These are phyloP conservation scores for Periconia sp. DNA, from an alignment of 2,329 filamentous ascomycete species.

Conservation along the genomic window DNA sequence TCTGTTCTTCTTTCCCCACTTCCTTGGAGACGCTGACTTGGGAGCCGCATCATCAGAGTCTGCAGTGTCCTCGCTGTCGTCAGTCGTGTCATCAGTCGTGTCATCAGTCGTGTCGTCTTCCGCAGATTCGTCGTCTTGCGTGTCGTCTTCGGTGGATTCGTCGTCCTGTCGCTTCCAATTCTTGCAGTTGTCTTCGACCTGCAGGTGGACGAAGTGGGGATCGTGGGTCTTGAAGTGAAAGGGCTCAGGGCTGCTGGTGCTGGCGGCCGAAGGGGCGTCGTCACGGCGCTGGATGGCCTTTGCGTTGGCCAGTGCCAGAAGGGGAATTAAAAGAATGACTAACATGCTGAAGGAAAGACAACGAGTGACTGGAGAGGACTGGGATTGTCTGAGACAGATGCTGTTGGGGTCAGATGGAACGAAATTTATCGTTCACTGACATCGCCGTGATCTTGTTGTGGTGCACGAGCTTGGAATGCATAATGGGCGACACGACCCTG, in stretches of 20 bases:
- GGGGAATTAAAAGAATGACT: constrained; percentile 11
- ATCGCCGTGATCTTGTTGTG: constrained; percentile 30
- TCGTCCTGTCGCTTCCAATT: neutral
- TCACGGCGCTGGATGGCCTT: constrained; percentile 10
- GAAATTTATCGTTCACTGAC: constrained; percentile 28
- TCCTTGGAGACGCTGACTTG: neutral
- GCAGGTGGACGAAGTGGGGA: constrained; percentile 28
- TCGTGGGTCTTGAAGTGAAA: constrained; percentile 28
- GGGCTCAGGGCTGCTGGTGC: neutral
- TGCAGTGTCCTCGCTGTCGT: too few species aligned
- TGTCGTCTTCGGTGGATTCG: neutral
- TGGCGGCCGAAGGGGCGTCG: neutral
- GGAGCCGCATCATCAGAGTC: neutral
- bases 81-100: too few species aligned
- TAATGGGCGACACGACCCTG: constrained; percentile 19
- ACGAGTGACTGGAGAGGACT: constrained; percentile 2
- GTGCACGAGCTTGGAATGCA: constrained; percentile 20
- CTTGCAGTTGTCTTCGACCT: constrained; percentile 16
- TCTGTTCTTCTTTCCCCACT: neutral
- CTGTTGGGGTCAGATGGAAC: constrained; percentile 19
- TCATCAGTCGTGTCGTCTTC: too few species aligned
- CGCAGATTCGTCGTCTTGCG: neutral
- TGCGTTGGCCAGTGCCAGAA: constrained; percentile 22
- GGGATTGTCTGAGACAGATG: constrained; percentile 20
- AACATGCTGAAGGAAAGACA: constrained; percentile 25